phyloP scores from a whole-genome alignment of 352 stramenopile species.

The Pythium insidiosum region DNA sequence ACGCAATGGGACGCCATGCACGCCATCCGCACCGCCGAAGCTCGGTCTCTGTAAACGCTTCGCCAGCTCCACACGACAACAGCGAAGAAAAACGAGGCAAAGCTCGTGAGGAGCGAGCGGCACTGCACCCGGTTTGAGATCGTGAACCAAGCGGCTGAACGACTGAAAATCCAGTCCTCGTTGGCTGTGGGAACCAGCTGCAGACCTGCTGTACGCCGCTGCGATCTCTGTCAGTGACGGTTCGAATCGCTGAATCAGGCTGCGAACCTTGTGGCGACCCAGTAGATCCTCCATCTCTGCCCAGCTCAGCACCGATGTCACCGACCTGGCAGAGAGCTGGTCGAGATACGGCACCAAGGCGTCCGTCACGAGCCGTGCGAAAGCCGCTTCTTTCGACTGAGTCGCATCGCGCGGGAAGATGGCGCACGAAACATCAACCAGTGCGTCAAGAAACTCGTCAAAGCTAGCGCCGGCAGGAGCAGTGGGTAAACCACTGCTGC shows the following conservation, averaged over 20 bases:
- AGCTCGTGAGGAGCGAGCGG: constrained; percentile 32
- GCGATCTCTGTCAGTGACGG: constrained; percentile 35
- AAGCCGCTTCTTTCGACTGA: constrained; percentile 21
- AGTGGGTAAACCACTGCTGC: no score
- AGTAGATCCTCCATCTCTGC: constrained; percentile 29
- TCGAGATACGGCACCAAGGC: constrained; percentile 34
- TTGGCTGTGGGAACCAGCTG: constrained; percentile 14
- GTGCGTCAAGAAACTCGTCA: constrained; percentile 49
- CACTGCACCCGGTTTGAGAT: constrained; percentile 34
- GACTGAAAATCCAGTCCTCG: constrained; percentile 42
- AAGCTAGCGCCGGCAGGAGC: constrained; percentile 34
- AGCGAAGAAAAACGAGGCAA: constrained; percentile 50
- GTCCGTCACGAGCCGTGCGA: constrained; percentile 26
- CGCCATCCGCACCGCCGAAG: no score
- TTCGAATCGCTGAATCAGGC: constrained; percentile 29
- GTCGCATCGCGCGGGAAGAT: constrained; percentile 21
- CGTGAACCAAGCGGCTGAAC: constrained; percentile 37
- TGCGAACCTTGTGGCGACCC: constrained; percentile 12
- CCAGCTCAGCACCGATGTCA: constrained; percentile 22
- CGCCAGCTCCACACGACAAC: constrained; percentile 22
- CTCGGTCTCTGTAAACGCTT: no score
- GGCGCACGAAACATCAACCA: constrained; percentile 37
- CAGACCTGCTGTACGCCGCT: constrained; percentile 34
- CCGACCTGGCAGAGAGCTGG: background rate
- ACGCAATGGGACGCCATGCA: no score